Base-by-base conservation (phyloP, 148 eudicot species). In the Polygonum aviculare region DNA sequence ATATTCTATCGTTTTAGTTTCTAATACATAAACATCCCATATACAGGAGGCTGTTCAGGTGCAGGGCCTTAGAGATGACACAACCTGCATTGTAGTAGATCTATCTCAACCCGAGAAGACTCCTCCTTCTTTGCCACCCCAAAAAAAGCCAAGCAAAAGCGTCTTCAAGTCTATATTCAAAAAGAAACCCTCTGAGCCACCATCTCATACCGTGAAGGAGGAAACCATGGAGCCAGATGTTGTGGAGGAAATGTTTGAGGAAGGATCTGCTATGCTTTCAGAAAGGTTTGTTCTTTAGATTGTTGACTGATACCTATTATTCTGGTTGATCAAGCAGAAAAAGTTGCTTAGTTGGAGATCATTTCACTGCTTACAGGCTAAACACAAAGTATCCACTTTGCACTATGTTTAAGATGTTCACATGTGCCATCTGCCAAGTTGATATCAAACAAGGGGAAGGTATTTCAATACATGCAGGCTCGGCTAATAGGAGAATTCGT, bases 381-480 rank as follows among this genome's bases (percentile, higher is more conserved):
- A 91, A 91, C 74, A 81, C 94, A 19, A 93, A 93, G 70, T 95
- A 90, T 81, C 99, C 98, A 54, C 81, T 95, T n/a, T 95, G 97
- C 89, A 95, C 91, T 76, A 89, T 95, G 97, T 95, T 95, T 77
- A 95, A 91, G 89, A 82, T 95, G 87, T 95, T 95, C 87, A 86
- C 84, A 77, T 95, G 99, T 83, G 99, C 97, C 14, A 87, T 95
- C 70, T 95, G 99, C 84, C 97, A 91, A 89, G 80, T 86, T 45
- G 99, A 95, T 82, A 88, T 95, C 69, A 89, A 91, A 82, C 99
- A 97, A 0, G 97, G 99, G 41, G 94, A 95, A 35, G 99, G 99
- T 78, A 79, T 95, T 47, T 95, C 99, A 65, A 86, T 95, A 82
- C 97, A 93, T 55, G 82, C 87, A 0, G 88, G 89, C 5, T 81